These are phyloP conservation scores for Penicillium flavigenum DNA, from an alignment of 495 filamentous ascomycete species.

Conservation along the genomic window DNA sequence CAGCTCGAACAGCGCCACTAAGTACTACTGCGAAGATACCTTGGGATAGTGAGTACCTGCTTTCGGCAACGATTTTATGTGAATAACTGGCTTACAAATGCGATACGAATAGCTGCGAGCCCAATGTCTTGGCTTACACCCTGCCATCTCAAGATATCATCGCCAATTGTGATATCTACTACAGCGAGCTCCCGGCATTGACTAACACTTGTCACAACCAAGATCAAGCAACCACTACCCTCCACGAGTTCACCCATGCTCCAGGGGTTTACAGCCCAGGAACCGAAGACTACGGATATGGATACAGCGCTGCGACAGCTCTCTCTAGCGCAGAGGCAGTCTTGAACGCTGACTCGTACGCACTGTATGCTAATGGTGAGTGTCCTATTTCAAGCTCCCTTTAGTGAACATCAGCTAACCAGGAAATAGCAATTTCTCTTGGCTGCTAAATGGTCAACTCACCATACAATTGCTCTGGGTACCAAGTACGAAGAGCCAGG, in stretches of 20 bases:
- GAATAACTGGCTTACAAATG: not conserved
- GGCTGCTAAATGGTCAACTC: conserved; percentile 16
- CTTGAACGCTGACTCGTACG: conserved; percentile 62
- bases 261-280: conserved; percentile 54
- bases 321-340: conserved; percentile 49
- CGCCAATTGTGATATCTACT: conserved; percentile 58
- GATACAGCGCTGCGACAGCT: conserved; percentile 49
- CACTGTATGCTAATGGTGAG: conserved; percentile 59
- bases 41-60: conserved; percentile 34
- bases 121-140: conserved; percentile 57
- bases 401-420: conserved; percentile 9
- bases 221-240: conserved; percentile 58
- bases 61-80: not conserved
- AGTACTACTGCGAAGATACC: conserved; percentile 53
- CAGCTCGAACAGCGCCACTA: conserved; percentile 41
- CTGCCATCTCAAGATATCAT: conserved; percentile 52
- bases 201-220: conserved; percentile 53
- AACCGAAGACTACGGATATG: conserved; percentile 59
- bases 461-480: not conserved
- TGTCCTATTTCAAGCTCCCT: not conserved
- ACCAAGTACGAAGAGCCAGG: not conserved
- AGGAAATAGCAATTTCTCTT: conserved; percentile 25
- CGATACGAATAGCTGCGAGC: conserved; percentile 31
- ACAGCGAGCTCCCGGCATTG: conserved; percentile 46
- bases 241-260: conserved; percentile 65